Percentiles rank a stretch among this genome's conserved stretches.
Evolutionary conservation across 139 green algal species (phyloP).

Genomic region (Nannochloris sp.): DNA sequence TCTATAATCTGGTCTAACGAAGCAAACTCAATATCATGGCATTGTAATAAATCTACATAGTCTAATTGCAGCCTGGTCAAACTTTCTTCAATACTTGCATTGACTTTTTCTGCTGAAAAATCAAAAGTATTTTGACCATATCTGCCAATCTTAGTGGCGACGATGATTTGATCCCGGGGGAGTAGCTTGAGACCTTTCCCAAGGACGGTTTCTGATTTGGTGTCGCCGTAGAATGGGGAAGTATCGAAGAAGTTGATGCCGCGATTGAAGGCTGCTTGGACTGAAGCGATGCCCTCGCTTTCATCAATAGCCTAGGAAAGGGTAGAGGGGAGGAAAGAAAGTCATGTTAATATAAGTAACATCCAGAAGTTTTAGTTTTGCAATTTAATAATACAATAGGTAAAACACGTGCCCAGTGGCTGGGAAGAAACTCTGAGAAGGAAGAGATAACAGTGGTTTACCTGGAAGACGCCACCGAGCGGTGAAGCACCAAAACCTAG

Average conservation of each 20-base stretch:
- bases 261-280: slow-evolving; percentile 68
- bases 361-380: too few species aligned
- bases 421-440: too few species aligned
- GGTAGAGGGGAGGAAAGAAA: slow-evolving; percentile 3
- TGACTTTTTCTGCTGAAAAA: slow-evolving; percentile 74
- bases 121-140: slow-evolving; percentile 81
- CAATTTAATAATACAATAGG: too few species aligned
- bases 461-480: slow-evolving; percentile 78
- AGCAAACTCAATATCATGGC: slow-evolving; percentile 93
- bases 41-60: slow-evolving; percentile 89
- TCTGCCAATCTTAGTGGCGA: slow-evolving; percentile 86
- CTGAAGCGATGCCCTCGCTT: slow-evolving; percentile 46
- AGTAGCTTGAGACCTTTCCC: slow-evolving; percentile 63
- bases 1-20: slow-evolving; percentile 70
- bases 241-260: slow-evolving; percentile 97
- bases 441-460: background rate
- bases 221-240: slow-evolving; percentile 86
- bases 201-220: slow-evolving; percentile 73
- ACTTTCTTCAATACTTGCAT: slow-evolving; percentile 62
- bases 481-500: slow-evolving; percentile 89
- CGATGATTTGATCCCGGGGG: slow-evolving; percentile 68
- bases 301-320: slow-evolving; percentile 56
- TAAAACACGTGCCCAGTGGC: too few species aligned
- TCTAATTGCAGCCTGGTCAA: slow-evolving; percentile 62
- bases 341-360: too few species aligned